Percentiles rank a stretch among this genome's conserved stretches.
These are phyloP conservation scores for Hypoxylon rickii DNA, from an alignment of 495 filamentous ascomycete species.

Conservation along the genomic window DNA sequence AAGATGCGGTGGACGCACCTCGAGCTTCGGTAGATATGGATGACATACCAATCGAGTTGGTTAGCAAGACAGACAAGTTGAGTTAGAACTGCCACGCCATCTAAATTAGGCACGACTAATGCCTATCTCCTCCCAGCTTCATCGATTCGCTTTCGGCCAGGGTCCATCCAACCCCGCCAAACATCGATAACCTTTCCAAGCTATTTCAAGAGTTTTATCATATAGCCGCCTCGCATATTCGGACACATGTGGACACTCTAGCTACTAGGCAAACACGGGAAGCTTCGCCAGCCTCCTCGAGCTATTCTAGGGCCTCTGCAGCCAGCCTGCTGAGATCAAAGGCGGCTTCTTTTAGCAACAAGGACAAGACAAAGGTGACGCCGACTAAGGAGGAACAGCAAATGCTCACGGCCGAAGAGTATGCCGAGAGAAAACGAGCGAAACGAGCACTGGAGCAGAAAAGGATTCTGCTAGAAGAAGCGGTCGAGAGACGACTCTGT, in stretches of 20 bases:
- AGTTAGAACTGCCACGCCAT: slow-evolving; percentile 13
- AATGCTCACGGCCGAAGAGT: slow-evolving; percentile 89
- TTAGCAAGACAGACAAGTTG: slow-evolving; percentile 86
- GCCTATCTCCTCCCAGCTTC: slow-evolving; percentile 61
- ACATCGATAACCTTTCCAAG: slow-evolving; percentile 79
- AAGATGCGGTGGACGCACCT: slow-evolving; percentile 58
- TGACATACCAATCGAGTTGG: slow-evolving; percentile 89
- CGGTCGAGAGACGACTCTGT: slow-evolving; percentile 85
- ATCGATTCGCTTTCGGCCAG: slow-evolving; percentile 88
- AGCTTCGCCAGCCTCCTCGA: slow-evolving; percentile 56
- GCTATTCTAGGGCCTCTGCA: slow-evolving; percentile 55
- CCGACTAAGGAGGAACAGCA: slow-evolving; percentile 65
- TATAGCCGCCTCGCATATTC: slow-evolving; percentile 79
- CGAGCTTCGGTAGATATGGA: slow-evolving; percentile 70
- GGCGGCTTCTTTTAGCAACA: slow-evolving; percentile 54
- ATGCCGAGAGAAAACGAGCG: slow-evolving; percentile 76
- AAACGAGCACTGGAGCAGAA: slow-evolving; percentile 78
- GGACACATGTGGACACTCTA: slow-evolving; percentile 83
- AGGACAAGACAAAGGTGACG: slow-evolving; percentile 50
- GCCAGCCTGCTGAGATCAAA: slow-evolving; percentile 57
- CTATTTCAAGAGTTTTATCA: slow-evolving; percentile 95
- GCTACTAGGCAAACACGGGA: slow-evolving; percentile 74
- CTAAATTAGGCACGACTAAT: slow-evolving; percentile 19
- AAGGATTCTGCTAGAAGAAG: slow-evolving; percentile 79
- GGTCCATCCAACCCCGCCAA: slow-evolving; percentile 81